These are phyloP conservation scores for Perkinsus marinus DNA, from an alignment of 169 alveolate species.

Conservation along the genomic window DNA sequence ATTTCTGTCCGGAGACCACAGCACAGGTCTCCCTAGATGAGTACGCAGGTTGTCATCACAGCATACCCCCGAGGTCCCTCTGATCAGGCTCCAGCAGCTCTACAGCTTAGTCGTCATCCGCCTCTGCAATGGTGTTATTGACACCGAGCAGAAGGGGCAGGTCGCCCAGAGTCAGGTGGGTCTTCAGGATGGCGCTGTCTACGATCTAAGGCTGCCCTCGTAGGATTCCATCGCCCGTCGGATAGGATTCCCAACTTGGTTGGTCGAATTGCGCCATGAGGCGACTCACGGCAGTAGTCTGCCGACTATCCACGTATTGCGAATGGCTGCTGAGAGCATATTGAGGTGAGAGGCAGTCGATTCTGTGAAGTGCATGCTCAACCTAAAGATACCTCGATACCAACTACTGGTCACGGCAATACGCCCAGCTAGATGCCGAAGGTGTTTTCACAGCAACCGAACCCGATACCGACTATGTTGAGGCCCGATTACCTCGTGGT, in stretches of 20 bases:
- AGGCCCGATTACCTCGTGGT: not conserved
- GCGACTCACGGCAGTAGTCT: not conserved
- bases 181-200: not conserved
- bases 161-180: not conserved
- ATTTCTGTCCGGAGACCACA: not conserved
- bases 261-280: not conserved
- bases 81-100: not conserved
- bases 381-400: not conserved
- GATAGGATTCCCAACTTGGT: not conserved
- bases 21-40: not conserved
- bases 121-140: not conserved
- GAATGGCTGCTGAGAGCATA: not conserved
- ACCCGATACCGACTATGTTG: not conserved
- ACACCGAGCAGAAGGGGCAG: not conserved
- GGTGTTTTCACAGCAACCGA: not conserved
- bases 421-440: not conserved
- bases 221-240: not conserved
- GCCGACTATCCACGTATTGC: not conserved
- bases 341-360: not conserved
- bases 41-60: not conserved
- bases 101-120: not conserved
- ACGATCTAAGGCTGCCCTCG: not conserved
- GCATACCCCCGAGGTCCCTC: not conserved
- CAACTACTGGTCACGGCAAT: not conserved
- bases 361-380: not conserved